Evolutionary conservation across 2,329 filamentous ascomycete species (phyloP), one percentile per base, ranked within the genome.

Genomic region (Beauveria sp.): DNA sequence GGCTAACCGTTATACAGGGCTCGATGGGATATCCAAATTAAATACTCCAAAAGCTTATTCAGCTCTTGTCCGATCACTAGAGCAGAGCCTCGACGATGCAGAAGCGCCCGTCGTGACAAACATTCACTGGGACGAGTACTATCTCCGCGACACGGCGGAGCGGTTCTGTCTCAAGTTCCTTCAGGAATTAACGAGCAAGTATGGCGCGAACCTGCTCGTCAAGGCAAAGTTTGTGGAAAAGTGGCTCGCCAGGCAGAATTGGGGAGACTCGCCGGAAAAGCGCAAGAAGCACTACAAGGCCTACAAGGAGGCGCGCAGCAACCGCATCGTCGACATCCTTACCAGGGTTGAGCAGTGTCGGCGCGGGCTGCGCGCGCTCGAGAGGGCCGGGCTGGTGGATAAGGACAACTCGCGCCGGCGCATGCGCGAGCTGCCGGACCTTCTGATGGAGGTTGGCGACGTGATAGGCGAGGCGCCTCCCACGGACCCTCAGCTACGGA

Each of bases 241-340:
- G 61, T 93, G 89, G 89, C 80, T 93, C n/a, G 82, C 79, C 40
- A 85, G 83, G 67, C 90, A 92, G 71, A 83, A 85, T 8, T 92
- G 89, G 78, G 89, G 88, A 22, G 75, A 79, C 20, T 74, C 73
- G 1, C 74, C 80, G 2, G 79, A 82, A 60, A 81, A 85, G 63
- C 76, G 79, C 46, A 75, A 74, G n/a, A 73, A 70, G 18, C 85
- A 82, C 66, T 88, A 87, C 67, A 73, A 72, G 24, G 72, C 77
- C 34, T 83, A 85, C 70, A 72, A 80, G 74, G 67, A 76, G 24
- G 71, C 73, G 68, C 78, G 80, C 69, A 73, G 76, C 68, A 88
- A 83, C 71, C 68, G 73, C 18, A 82, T 82, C 64, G 80, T 75
- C 66, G 82, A 80, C 67, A 84, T 80, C 65, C 77, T 83, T 55